phyloP scores from a whole-genome alignment of 306 rosid species.

The Hippophae tibetana region DNA sequence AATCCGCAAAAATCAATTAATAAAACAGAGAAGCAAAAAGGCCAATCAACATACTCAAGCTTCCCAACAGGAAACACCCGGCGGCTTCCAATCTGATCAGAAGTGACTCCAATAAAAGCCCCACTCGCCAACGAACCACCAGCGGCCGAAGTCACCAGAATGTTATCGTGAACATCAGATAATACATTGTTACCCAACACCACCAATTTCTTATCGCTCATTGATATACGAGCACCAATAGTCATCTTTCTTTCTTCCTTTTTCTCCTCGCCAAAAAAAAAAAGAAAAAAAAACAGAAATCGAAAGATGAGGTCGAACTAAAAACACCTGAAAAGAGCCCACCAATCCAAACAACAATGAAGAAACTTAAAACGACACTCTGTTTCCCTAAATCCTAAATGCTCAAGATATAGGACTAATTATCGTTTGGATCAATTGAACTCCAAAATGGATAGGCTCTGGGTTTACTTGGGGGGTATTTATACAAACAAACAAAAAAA shows the following conservation, averaged over 20 bases:
- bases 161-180: constrained; percentile 42
- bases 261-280: neutral
- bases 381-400: too few species aligned
- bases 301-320: neutral
- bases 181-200: constrained; percentile 59
- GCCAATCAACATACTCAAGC: constrained; percentile 37
- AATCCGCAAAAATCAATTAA: neutral
- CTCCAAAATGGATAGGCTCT: too few species aligned
- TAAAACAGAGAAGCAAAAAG: neutral
- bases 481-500: neutral
- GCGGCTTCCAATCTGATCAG: constrained; percentile 53
- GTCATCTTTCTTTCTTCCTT: constrained; percentile 37
- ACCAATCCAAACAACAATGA: neutral
- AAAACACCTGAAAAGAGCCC: neutral
- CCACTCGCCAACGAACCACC: constrained; percentile 51
- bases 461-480: too few species aligned
- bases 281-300: neutral
- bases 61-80: constrained; percentile 70
- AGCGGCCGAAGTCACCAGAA: constrained; percentile 48
- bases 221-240: constrained; percentile 65
- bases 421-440: too few species aligned
- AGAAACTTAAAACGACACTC: neutral
- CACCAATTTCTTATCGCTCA: constrained; percentile 50
- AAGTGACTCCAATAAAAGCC: constrained; percentile 68
- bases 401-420: too few species aligned